Conservation (phyloP, 108 stramenopile species). For the Asterionellopsis glacialis region DNA sequence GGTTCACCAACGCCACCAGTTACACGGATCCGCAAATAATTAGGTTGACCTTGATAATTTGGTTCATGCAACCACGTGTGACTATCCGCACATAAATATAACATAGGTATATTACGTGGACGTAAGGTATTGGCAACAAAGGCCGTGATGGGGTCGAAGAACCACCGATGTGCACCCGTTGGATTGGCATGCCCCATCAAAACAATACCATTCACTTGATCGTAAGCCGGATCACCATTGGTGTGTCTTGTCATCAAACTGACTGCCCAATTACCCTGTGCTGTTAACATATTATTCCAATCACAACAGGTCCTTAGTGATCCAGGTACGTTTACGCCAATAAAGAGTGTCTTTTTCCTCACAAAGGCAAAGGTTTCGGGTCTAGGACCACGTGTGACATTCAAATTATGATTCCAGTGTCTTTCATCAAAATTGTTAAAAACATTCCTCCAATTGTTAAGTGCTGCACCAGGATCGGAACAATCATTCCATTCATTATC, state of each 20-base stretch:
- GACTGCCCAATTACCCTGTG: neutral
- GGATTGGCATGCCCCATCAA: constrained; percentile 41
- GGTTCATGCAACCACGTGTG: constrained; percentile 21
- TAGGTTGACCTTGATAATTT: constrained; percentile 12
- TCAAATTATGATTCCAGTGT: constrained; percentile 29
- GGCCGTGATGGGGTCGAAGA: constrained; percentile 22
- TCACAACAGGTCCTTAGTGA: constrained; percentile 17
- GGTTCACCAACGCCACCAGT: constrained; percentile 27
- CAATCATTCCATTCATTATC: constrained; percentile 63
- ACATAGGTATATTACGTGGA: constrained; percentile 18
- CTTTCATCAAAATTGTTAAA: constrained; percentile 22
- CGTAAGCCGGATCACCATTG: neutral
- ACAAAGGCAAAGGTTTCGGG: constrained; percentile 40
- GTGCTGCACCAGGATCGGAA: constrained; percentile 12
- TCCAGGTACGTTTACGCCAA: constrained; percentile 50
- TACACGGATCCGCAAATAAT: constrained; percentile 19
- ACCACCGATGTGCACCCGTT: constrained; percentile 16
- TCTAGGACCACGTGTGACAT: constrained; percentile 10
- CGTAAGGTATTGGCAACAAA: constrained; percentile 16
- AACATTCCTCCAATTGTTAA: constrained; percentile 20
- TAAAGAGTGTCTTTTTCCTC: constrained; percentile 24
- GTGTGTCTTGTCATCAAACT: neutral
- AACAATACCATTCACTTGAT: constrained; percentile 20
- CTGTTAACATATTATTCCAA: constrained; percentile 14
- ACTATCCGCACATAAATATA: constrained; percentile 41